A percentile compares a stretch with the other conserved stretches of the same genome.
phyloP scores from a whole-genome alignment of 2,329 filamentous ascomycete genomes.

The Fusarium stilboides region DNA sequence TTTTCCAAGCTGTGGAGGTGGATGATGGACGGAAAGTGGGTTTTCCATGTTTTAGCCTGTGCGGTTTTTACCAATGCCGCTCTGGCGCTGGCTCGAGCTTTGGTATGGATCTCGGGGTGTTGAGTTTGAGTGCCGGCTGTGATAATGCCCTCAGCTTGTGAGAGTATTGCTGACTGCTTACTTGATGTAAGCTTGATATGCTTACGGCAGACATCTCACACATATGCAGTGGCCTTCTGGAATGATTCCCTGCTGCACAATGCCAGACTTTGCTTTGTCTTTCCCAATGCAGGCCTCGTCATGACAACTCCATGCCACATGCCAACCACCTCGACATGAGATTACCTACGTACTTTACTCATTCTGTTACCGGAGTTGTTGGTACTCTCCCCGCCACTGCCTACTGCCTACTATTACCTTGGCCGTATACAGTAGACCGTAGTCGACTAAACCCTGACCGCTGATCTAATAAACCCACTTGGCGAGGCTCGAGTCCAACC shows the following conservation, averaged over 20 bases:
- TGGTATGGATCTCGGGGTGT: constrained; percentile 17
- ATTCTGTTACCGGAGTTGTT: constrained; percentile 19
- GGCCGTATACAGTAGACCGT: constrained; percentile 17
- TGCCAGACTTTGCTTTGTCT: constrained; percentile 5
- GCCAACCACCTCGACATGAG: background rate
- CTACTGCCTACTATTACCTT: constrained; percentile 21
- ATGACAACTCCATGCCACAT: constrained; percentile 40
- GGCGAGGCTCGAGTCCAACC: constrained; percentile 37
- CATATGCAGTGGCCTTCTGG: constrained; percentile 20
- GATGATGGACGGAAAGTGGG: constrained; percentile 40
- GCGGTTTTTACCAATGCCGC: constrained; percentile 34
- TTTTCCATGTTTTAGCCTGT: constrained; percentile 29
- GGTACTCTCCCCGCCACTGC: constrained; percentile 26
- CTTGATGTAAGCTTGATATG: constrained; percentile 10
- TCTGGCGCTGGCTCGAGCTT: constrained; percentile 24
- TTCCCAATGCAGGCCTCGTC: constrained; percentile 17
- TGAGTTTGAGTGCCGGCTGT: constrained; percentile 15
- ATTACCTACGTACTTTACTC: background rate
- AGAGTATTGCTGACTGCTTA: constrained; percentile 1
- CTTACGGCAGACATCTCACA: constrained; percentile 8
- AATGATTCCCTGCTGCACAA: constrained; percentile 11
- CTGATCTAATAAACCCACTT: constrained; percentile 45
- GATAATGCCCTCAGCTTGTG: background rate
- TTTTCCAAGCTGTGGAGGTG: constrained; percentile 38
- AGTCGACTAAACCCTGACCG: constrained; percentile 45